Base-by-base conservation (phyloP, 2,329 filamentous ascomycete species). In the Fusarium camptoceras region DNA sequence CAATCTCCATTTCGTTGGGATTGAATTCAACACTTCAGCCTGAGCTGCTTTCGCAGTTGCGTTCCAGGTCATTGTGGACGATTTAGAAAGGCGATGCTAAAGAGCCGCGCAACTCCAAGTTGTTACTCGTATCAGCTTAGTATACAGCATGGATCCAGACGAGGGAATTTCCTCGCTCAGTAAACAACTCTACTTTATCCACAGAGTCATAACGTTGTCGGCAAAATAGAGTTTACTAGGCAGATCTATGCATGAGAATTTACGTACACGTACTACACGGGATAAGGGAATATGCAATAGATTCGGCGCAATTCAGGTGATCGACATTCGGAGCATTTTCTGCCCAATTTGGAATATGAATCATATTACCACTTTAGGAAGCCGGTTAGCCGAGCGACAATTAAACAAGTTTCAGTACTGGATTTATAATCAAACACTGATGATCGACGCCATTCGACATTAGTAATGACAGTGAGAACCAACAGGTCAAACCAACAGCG, bases 41-140 rank as follows among this genome's bases (percentile, higher is more conserved):
- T 64, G 55, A 27, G 55, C 55, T 49, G 15, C 43, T n/a, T 59
- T 42, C 2, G 60, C 49, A 10, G 55, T 64, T 44, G n/a, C 16
- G 30, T 49, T n/a, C 55, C 60, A 64, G 8, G 55, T 42, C 55
- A 57, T 50, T 3, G 8, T 25, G 28, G 5, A 3, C 3, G 27
- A 15, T 20, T 51, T 12, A 30, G 28, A 30, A 14, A 14, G 28
- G 28, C 28, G 18, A 12, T 37, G 31, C 18, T 39, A 5, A 20
- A 18, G 48, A 39, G 39, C 12, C 5, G 25, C 8, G 4, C 10
- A 16, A 8, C 10, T 37, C 25, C 9, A 16, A 22, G 5, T 10
- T n/a, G 14, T 11, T 34, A n/a, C 16, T n/a, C 11, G 22, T 22
- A 25, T 20, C 18, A 20, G 12, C 8, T 4, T 16, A 12, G 22